Conservation (phyloP, 805 yeast species). For the Lipomyces japonicus region DNA sequence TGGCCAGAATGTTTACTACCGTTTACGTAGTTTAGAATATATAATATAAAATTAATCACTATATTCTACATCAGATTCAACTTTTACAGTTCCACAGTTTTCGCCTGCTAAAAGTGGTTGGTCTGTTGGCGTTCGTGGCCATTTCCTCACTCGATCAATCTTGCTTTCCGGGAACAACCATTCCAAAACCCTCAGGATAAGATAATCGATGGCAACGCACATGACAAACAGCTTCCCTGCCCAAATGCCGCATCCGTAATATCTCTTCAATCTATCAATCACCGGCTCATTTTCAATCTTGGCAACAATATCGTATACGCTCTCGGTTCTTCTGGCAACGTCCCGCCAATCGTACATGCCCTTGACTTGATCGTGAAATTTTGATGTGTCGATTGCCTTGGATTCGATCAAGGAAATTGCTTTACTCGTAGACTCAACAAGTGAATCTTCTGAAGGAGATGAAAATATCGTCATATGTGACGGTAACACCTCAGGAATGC, state of each 20-base stretch:
- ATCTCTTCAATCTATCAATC: slow-evolving; percentile 56
- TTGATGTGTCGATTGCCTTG: slow-evolving; percentile 61
- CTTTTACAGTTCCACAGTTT: slow-evolving; percentile 3
- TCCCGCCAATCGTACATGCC: slow-evolving; percentile 89
- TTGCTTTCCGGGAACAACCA: slow-evolving; percentile 61
- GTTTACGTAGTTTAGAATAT: too few relatives aligned
- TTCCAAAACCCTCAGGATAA: slow-evolving; percentile 61
- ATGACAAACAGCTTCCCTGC: slow-evolving; percentile 81
- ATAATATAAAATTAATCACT: too few relatives aligned
- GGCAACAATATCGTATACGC: slow-evolving; percentile 58
- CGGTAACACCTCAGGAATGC: slow-evolving; percentile 95
- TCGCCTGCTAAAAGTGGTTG: slow-evolving; percentile 18
- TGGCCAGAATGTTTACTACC: too few relatives aligned
- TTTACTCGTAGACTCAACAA: slow-evolving; percentile 64
- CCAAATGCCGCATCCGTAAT: slow-evolving; percentile 63
- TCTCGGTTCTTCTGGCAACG: slow-evolving; percentile 80
- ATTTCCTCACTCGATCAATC: slow-evolving; percentile 69
- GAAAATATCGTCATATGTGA: slow-evolving; percentile 90
- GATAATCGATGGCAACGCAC: slow-evolving; percentile 75
- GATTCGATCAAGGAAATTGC: slow-evolving; percentile 63
- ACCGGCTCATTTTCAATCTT: slow-evolving; percentile 47
- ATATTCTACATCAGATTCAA: slow-evolving; percentile 27
- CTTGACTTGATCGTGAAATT: slow-evolving; percentile 72
- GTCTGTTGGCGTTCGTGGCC: slow-evolving; percentile 27
- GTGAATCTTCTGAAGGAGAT: slow-evolving; percentile 76